phyloP scores from a whole-genome alignment of 176 grass and related monocot species.

The Zoysia japonica region DNA sequence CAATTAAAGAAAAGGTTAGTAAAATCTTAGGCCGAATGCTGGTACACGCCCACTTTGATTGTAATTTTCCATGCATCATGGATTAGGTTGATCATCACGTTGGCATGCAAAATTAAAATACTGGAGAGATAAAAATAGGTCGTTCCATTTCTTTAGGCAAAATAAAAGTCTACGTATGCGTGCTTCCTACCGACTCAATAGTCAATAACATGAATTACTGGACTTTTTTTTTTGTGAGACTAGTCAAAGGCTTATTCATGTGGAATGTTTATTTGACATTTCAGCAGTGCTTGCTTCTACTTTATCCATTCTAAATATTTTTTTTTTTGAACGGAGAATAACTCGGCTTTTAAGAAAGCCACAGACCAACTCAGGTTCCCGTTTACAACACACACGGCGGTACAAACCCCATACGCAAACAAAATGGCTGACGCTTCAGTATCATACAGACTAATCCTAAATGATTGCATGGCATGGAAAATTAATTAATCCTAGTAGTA shows the following conservation, averaged over 20 bases:
- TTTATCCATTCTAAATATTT: neutral
- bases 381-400: neutral
- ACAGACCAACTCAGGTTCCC: too few species aligned
- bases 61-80: slow-evolving; percentile 30
- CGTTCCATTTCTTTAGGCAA: neutral
- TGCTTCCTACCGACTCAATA: slow-evolving; percentile 7
- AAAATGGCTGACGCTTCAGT: neutral
- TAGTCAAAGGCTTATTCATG: slow-evolving; percentile 35
- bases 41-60: slow-evolving; percentile 39
- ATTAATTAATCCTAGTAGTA: neutral
- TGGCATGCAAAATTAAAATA: slow-evolving; percentile 23
- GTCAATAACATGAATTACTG: too few species aligned
- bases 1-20: slow-evolving; percentile 4
- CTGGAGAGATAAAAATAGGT: neutral
- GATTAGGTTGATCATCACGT: slow-evolving; percentile 49
- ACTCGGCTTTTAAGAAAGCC: too few species aligned
- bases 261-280: slow-evolving; percentile 2
- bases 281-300: neutral
- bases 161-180: slow-evolving; percentile 11
- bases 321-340: too few species aligned
- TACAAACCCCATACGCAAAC: neutral
- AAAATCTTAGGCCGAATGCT: slow-evolving; percentile 18
- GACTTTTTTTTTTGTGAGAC: too few species aligned
- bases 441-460: too few species aligned
- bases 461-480: neutral